Evolutionary conservation across 352 stramenopile genomes (phyloP).

Genomic region (Globisporangium abappressorium): DNA sequence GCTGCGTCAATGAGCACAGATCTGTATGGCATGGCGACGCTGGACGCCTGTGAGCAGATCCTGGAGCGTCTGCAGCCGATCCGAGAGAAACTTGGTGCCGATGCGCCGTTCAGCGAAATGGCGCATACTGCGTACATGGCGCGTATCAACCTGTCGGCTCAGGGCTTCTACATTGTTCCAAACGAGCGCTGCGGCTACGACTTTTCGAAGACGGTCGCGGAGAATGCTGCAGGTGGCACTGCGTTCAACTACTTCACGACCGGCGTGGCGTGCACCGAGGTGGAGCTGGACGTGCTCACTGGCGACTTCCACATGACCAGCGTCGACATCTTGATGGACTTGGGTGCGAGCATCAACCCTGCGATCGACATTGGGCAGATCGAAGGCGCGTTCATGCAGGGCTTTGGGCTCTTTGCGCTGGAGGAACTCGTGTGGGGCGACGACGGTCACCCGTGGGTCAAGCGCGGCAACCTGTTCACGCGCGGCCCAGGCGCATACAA

Average conservation of each 20-base stretch:
- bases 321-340: constrained; percentile 89
- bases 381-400: constrained; percentile 96
- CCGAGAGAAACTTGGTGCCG: constrained; percentile 56
- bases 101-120: constrained; percentile 82
- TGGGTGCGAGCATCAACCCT: constrained; percentile 95
- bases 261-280: constrained; percentile 89
- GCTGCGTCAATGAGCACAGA: constrained; percentile 95
- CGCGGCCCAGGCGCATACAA: constrained; percentile 96
- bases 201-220: constrained; percentile 80
- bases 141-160: constrained; percentile 92
- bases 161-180: constrained; percentile 95
- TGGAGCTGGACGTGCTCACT: constrained; percentile 95
- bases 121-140: constrained; percentile 90
- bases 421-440: constrained; percentile 95
- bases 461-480: constrained; percentile 91
- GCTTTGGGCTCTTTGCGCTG: constrained; percentile 93
- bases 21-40: constrained; percentile 95
- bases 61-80: constrained; percentile 87
- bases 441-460: constrained; percentile 92
- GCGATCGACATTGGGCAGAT: constrained; percentile 98
- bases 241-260: constrained; percentile 98
- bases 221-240: constrained; percentile 89
- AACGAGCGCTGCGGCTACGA: constrained; percentile 92
- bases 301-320: constrained; percentile 88
- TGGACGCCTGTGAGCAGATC: constrained; percentile 96